A percentile compares a stretch with the other conserved stretches of the same genome.
phyloP scores from a whole-genome alignment of 31 red algal genomes.

The Pterothamnion heteromorphum region DNA sequence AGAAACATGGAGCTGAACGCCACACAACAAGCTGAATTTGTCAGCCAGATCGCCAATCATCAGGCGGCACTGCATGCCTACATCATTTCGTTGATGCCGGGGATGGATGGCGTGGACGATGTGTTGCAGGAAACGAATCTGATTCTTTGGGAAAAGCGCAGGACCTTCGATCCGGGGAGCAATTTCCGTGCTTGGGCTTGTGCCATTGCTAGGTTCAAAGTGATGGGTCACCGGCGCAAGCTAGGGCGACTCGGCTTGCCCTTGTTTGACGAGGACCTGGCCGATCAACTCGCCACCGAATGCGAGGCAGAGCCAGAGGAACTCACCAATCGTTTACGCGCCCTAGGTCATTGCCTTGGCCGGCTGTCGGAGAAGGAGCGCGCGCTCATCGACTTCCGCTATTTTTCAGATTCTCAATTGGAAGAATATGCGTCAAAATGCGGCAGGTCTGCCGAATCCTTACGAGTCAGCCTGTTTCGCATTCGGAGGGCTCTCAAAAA shows the following conservation, averaged over 20 bases:
- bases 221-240: neutral
- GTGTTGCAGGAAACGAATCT: neutral
- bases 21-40: no score
- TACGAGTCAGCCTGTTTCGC: no score
- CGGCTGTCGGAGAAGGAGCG: neutral
- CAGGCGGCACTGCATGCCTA: neutral
- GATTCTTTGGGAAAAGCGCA: neutral
- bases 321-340: neutral
- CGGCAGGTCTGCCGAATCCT: no score
- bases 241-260: neutral
- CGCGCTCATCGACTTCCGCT: neutral
- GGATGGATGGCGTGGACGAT: neutral
- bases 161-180: neutral
- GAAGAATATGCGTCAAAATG: no score
- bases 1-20: no score
- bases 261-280: neutral
- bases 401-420: no score
- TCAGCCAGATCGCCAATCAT: no score
- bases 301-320: neutral
- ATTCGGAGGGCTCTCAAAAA: no score
- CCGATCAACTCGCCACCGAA: neutral
- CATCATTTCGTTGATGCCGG: neutral
- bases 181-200: neutral
- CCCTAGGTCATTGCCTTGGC: neutral
- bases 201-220: neutral